A percentile compares a stretch with the other conserved stretches of the same genome.
phyloP scores from a whole-genome alignment of 495 filamentous ascomycete species.

The Xeromyces bisporus region DNA sequence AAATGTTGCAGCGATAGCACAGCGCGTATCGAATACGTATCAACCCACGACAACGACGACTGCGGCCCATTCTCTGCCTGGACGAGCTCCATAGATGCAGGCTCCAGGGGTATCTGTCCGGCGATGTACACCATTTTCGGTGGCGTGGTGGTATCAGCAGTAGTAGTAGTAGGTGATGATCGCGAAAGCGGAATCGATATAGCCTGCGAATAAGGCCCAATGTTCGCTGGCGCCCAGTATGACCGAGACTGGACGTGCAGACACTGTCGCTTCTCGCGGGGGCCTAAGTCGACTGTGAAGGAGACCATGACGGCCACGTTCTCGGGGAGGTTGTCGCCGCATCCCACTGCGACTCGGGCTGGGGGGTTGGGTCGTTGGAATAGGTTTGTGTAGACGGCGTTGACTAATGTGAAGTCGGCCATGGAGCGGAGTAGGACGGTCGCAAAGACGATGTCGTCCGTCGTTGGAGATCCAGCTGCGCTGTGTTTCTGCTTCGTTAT shows the following conservation, averaged over 20 bases:
- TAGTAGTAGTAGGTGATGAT: constrained; percentile 4
- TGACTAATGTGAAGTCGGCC: constrained; percentile 56
- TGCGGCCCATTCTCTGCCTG: constrained; percentile 1
- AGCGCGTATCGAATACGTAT: constrained; percentile 28
- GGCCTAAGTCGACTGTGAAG: constrained; percentile 24
- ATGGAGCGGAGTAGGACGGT: constrained; percentile 68
- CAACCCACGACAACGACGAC: constrained; percentile 9
- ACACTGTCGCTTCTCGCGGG: constrained; percentile 25
- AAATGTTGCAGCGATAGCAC: constrained; percentile 73
- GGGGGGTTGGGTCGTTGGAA: constrained; percentile 65
- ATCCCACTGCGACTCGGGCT: constrained; percentile 66
- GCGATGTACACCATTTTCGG: constrained; percentile 49
- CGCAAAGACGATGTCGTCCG: constrained; percentile 49
- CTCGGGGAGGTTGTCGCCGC: constrained; percentile 42
- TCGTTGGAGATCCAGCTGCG: constrained; percentile 8
- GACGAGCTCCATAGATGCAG: constrained; percentile 52
- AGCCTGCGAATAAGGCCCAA: constrained; percentile 92
- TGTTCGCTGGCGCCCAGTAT: constrained; percentile 97
- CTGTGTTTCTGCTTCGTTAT: constrained; percentile 4
- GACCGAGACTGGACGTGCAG: constrained; percentile 86
- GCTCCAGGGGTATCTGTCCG: constrained; percentile 82
- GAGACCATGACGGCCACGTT: constrained; percentile 45
- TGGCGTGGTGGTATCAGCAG: no score
- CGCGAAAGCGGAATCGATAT: constrained; percentile 37
- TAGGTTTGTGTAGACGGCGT: constrained; percentile 52